Conservation (phyloP, 768 basidiomycete species). For the Lentinula edodes region DNA sequence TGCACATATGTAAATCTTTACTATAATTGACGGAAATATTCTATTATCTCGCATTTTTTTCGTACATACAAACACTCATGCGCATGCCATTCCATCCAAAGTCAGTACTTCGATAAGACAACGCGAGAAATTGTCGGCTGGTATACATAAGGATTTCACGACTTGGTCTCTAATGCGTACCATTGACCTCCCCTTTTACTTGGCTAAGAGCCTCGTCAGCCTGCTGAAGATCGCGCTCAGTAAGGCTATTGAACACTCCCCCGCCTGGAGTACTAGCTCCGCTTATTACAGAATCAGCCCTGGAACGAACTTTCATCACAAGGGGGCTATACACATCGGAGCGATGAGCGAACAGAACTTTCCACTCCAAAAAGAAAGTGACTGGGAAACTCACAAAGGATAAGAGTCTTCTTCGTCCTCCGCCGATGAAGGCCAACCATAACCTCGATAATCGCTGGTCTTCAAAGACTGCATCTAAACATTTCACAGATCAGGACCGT, state of each 20-base stretch:
- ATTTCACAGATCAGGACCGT: background rate
- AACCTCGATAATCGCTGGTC: slow-evolving; percentile 74
- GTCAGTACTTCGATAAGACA: background rate
- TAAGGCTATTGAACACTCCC: slow-evolving; percentile 71
- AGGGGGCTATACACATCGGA: slow-evolving; percentile 52
- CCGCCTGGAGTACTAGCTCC: slow-evolving; percentile 83
- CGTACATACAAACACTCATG: no score
- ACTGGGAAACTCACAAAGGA: slow-evolving; percentile 62
- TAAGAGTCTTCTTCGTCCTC: slow-evolving; percentile 85
- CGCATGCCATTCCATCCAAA: background rate
- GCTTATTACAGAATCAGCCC: slow-evolving; percentile 67
- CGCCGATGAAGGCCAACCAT: slow-evolving; percentile 2
- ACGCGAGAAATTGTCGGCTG: background rate
- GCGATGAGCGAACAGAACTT: slow-evolving; percentile 5
- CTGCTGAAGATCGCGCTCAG: slow-evolving; percentile 79
- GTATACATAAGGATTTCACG: background rate
- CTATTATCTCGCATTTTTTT: no score
- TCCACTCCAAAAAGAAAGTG: background rate
- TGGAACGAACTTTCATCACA: slow-evolving; percentile 85
- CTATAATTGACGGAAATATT: no score
- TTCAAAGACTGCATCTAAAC: slow-evolving; percentile 77
- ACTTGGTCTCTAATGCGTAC: background rate
- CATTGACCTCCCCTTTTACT: slow-evolving; percentile 19
- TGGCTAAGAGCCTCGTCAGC: slow-evolving; percentile 86
- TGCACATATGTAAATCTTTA: background rate